Base-by-base conservation (phyloP, 805 yeast species). In the Myxozyma monticola region DNA sequence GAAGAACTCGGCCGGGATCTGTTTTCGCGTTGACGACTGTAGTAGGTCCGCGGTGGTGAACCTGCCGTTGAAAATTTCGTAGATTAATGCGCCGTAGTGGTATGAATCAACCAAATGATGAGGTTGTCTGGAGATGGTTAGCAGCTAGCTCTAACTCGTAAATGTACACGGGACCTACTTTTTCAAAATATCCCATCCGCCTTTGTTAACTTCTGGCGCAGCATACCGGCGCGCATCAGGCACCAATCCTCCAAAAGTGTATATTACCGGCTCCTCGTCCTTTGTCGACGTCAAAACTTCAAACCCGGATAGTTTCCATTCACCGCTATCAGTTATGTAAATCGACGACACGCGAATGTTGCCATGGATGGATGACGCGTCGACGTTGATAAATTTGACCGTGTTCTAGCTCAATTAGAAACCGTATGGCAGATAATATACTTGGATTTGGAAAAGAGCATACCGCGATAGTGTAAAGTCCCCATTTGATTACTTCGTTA, bases 271-370 rank as follows among this genome's bases (percentile, higher is more conserved):
- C 17, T 75, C 75, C 17, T 76, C 75, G 54, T 73, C 81, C 3
- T 76, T 70, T 37, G 76, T 64, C 47, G 72, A 76, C 1, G 84
- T 75, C 30, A 80, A 68, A 1, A 83, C 66, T 66, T 90, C 97
- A 61, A 89, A 81, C 0, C 96, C 96, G 51, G 85, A 85, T 24
- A 90, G 64, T 51, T 80, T 83, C 91, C 96, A 88, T 62, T 85
- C 95, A 12, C 96, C 96, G 14, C 73, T 63, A 26, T 74, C 76
- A 47, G 78, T 84, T 14, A 87, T 81, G 64, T 71, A 89, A 0
- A 90, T 75, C 1, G 85, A 77, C 35, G 77, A 72, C 17, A 69
- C 58, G 50, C 77, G 74, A 10, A 88, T 57, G 51, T 80, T 80
- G 4, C 89, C 91, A 62, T 86, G 84, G 4, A 84, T 70, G 22